Percentiles rank a stretch among this genome's conserved stretches.
Evolutionary conservation across 805 yeast species (phyloP).

Genomic region (Pichia ethanolica): DNA sequence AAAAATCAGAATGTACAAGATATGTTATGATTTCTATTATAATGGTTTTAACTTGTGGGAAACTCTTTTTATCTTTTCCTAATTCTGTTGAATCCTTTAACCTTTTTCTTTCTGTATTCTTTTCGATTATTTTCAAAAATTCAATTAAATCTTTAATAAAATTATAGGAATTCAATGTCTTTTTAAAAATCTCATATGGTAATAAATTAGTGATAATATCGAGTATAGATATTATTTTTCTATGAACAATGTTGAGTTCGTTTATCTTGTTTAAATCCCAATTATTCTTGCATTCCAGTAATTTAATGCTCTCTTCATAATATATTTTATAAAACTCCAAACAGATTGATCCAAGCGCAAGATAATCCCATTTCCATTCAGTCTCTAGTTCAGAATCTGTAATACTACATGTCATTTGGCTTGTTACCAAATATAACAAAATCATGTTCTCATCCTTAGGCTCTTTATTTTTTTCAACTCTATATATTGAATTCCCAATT

Average conservation of each 20-base stretch:
- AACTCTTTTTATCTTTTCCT: conserved; percentile 25
- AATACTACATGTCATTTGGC: conserved; percentile 5
- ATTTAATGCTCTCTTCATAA: conserved; percentile 6
- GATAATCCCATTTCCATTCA: neutral
- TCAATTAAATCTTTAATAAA: conserved; percentile 30
- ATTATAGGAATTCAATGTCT: conserved; percentile 35
- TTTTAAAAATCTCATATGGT: conserved; percentile 33
- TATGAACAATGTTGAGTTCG: conserved; percentile 12
- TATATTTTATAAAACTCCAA: conserved; percentile 25
- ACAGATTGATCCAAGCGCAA: conserved; percentile 4
- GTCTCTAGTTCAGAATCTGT: neutral
- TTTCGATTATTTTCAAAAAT: conserved; percentile 35
- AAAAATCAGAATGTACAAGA: conserved; percentile 42
- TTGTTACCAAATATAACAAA: conserved; percentile 1
- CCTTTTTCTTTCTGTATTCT: conserved; percentile 30
- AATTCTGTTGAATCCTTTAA: conserved; percentile 22
- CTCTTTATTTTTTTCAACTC: neutral
- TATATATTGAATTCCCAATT: conserved; percentile 1
- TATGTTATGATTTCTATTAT: conserved; percentile 60
- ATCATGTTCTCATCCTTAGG: neutral
- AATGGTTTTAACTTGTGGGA: conserved; percentile 61
- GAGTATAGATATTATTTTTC: conserved; percentile 21
- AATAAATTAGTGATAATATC: conserved; percentile 38
- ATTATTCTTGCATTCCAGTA: neutral
- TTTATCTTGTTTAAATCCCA: neutral